These are phyloP conservation scores for Pestalotiopsis fici DNA, from an alignment of 2,329 filamentous ascomycete species.

Conservation along the genomic window DNA sequence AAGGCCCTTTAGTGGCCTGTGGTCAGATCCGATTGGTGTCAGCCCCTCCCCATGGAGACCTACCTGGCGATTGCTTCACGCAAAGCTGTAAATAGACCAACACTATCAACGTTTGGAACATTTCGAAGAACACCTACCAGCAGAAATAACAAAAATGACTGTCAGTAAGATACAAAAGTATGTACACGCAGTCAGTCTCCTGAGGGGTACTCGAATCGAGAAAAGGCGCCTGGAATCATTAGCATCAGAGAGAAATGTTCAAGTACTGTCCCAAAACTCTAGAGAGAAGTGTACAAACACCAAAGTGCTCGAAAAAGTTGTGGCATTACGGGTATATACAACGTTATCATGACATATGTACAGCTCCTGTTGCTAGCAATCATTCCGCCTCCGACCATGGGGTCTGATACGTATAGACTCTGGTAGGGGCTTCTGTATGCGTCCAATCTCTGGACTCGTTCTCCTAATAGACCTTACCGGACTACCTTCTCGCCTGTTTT, in stretches of 20 bases:
- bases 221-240: not conserved
- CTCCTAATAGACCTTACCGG: slow-evolving; percentile 35
- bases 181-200: not conserved
- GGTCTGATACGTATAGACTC: slow-evolving; percentile 42
- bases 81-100: too few relatives aligned
- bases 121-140: too few relatives aligned
- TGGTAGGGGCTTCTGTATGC: slow-evolving; percentile 47
- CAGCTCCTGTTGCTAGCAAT: slow-evolving; percentile 31
- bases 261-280: not conserved
- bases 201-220: not conserved
- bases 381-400: slow-evolving; percentile 39
- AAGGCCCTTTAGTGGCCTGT: not conserved
- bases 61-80: not conserved
- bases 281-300: not conserved
- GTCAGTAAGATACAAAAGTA: too few relatives aligned
- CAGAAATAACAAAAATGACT: too few relatives aligned
- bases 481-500: slow-evolving; percentile 32
- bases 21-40: not conserved
- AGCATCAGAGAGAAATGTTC: not conserved
- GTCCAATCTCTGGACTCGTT: slow-evolving; percentile 48
- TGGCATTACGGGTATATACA: slow-evolving; percentile 22
- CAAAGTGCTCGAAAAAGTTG: not conserved
- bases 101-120: too few relatives aligned
- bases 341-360: slow-evolving; percentile 33
- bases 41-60: not conserved